phyloP scores from a whole-genome alignment of 1,284 basidiomycete genomes.

The Taiwanofungus camphoratus region DNA sequence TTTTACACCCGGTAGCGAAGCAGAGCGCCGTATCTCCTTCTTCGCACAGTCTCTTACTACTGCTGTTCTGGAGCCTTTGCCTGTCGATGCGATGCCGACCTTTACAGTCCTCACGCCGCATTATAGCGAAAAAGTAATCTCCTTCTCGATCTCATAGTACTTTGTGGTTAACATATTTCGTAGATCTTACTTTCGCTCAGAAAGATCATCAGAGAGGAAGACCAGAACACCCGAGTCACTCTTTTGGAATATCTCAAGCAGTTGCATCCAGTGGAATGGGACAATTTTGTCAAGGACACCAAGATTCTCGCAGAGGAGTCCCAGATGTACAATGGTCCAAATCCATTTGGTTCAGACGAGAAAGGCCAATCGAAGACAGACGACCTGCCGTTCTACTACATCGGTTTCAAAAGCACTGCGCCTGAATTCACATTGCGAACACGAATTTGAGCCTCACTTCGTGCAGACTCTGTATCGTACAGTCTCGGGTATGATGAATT shows the following conservation, averaged over 20 bases:
- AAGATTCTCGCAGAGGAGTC: slow-evolving; percentile 98
- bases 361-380: slow-evolving; percentile 84
- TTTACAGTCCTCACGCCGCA: slow-evolving; percentile 95
- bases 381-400: slow-evolving; percentile 97
- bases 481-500: slow-evolving; percentile 99
- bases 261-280: slow-evolving; percentile 97
- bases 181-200: slow-evolving; percentile 87
- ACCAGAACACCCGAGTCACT: slow-evolving; percentile 92
- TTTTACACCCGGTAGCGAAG: slow-evolving; percentile 89
- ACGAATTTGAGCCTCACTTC: slow-evolving; percentile 97
- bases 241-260: slow-evolving; percentile 97
- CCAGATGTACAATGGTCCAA: slow-evolving; percentile 75
- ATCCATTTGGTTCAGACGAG: slow-evolving; percentile 81
- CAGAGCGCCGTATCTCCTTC: slow-evolving; percentile 93
- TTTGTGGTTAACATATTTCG: not conserved
- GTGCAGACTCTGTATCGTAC: slow-evolving; percentile 99
- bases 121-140: slow-evolving; percentile 89
- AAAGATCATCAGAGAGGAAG: slow-evolving; percentile 95
- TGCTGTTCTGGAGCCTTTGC: slow-evolving; percentile 81
- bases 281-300: slow-evolving; percentile 99
- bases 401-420: slow-evolving; percentile 98
- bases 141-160: no score
- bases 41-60: slow-evolving; percentile 94
- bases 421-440: slow-evolving; percentile 98
- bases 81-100: slow-evolving; percentile 95